Conservation (phyloP, 1,284 basidiomycete genomes). For the Afroboletus lepidellus region DNA sequence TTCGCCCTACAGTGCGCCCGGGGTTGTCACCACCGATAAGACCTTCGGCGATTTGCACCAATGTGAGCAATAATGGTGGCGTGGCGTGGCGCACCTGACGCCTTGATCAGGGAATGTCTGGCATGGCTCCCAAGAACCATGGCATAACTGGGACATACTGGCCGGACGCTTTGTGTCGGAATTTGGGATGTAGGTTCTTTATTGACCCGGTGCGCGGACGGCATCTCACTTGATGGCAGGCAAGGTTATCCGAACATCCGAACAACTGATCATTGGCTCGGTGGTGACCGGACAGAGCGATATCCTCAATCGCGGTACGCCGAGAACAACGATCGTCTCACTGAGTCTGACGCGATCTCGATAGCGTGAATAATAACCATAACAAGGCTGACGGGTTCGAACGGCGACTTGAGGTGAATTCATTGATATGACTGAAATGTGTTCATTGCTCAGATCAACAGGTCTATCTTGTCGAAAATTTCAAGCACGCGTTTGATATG, state of each 20-base stretch:
- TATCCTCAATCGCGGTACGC: constrained; percentile 85
- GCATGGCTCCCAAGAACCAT: constrained; percentile 86
- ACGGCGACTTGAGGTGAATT: constrained; percentile 73
- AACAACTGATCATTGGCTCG: constrained; percentile 83
- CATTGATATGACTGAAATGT: constrained; percentile 4
- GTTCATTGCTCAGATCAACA: constrained; percentile 29
- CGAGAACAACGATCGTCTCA: constrained; percentile 12
- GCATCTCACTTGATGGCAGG: constrained; percentile 41
- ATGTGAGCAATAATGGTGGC: constrained; percentile 46
- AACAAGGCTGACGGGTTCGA: constrained; percentile 91
- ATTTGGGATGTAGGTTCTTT: constrained; percentile 70
- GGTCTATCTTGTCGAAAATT: constrained; percentile 88
- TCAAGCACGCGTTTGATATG: constrained; percentile 86
- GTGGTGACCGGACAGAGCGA: constrained; percentile 64
- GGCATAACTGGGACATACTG: constrained; percentile 87
- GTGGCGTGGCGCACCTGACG: background rate
- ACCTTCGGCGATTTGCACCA: constrained; percentile 85
- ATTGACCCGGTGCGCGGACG: background rate
- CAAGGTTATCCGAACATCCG: constrained; percentile 81
- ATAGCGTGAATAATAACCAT: constrained; percentile 72
- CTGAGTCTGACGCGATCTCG: constrained; percentile 6
- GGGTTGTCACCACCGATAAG: constrained; percentile 69
- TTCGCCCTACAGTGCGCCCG: constrained; percentile 83
- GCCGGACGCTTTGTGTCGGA: constrained; percentile 88
- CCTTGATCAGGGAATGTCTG: constrained; percentile 75